Percentiles rank a stretch among this genome's conserved stretches.
These are phyloP conservation scores for Tuber indicum DNA, from an alignment of 495 filamentous ascomycete species.

Conservation along the genomic window DNA sequence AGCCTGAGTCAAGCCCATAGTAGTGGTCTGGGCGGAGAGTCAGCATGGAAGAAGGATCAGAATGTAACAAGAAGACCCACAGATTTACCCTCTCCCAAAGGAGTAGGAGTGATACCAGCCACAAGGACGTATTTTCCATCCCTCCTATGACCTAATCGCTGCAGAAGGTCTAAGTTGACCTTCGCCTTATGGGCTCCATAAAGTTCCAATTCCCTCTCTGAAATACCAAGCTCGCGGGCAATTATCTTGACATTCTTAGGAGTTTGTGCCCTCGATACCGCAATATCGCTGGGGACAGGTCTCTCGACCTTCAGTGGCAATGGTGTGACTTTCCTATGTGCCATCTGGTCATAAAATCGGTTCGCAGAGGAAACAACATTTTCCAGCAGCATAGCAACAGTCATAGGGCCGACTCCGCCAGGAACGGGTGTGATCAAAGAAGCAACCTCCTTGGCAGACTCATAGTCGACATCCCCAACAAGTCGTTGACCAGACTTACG, in stretches of 20 bases:
- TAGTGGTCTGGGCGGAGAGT: conserved; percentile 62
- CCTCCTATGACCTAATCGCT: conserved; percentile 75
- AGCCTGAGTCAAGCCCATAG: conserved; percentile 90
- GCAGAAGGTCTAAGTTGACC: conserved; percentile 71
- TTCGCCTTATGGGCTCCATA: conserved; percentile 95
- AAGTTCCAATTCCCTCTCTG: conserved; percentile 76
- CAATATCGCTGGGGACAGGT: conserved; percentile 90
- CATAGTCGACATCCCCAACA: conserved; percentile 94
- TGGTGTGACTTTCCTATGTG: conserved; percentile 65
- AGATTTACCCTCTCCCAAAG: conserved; percentile 96
- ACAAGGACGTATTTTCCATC: conserved; percentile 89
- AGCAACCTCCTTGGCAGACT: conserved; percentile 74
- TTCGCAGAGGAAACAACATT: conserved; percentile 84
- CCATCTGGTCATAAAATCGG: conserved; percentile 72
- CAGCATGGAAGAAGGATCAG: background rate
- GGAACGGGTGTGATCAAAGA: conserved; percentile 97
- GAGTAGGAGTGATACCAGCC: conserved; percentile 92
- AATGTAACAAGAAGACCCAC: background rate
- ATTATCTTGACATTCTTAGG: conserved; percentile 82
- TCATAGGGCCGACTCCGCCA: conserved; percentile 96
- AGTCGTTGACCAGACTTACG: conserved; percentile 89
- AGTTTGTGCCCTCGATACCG: conserved; percentile 77
- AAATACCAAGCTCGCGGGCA: conserved; percentile 82
- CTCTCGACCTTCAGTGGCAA: conserved; percentile 65
- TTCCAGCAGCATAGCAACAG: conserved; percentile 90